phyloP scores from a whole-genome alignment of 2,329 filamentous ascomycete genomes.

The Aspergillus sp. region DNA sequence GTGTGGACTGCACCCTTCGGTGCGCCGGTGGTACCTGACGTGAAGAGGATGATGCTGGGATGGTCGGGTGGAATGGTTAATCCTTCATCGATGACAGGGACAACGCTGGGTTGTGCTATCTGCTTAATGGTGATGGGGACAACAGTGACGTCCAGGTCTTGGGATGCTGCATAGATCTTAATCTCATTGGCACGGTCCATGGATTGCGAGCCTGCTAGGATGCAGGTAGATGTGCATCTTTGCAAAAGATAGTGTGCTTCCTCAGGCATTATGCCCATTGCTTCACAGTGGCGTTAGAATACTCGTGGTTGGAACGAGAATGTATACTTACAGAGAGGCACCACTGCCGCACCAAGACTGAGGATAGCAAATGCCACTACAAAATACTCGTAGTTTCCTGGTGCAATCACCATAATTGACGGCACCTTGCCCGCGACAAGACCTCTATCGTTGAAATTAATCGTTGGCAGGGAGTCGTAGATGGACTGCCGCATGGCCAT shows the following conservation, averaged over 20 bases:
- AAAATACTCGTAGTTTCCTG: slow-evolving; percentile 44
- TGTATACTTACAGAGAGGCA: slow-evolving; percentile 28
- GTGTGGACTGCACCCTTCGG: slow-evolving; percentile 4
- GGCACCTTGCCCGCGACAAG: neutral
- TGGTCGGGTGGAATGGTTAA: neutral
- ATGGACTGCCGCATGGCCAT: neutral
- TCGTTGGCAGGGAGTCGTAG: neutral
- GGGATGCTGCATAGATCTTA: too few relatives aligned
- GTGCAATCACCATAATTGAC: slow-evolving; percentile 38
- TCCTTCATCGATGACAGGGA: neutral
- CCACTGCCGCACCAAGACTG: slow-evolving; percentile 43
- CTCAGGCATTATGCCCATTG: neutral
- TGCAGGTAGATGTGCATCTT: too few relatives aligned
- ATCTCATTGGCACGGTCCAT: too few relatives aligned
- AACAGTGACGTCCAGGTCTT: too few relatives aligned
- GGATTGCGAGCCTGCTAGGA: too few relatives aligned
- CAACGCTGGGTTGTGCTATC: too few relatives aligned
- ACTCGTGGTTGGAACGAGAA: neutral
- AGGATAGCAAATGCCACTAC: slow-evolving; percentile 43
- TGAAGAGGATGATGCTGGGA: neutral
- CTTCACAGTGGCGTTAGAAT: neutral
- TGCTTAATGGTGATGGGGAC: too few relatives aligned
- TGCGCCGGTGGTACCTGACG: slow-evolving; percentile 4
- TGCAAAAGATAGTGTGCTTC: neutral
- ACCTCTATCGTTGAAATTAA: neutral